phyloP scores from a whole-genome alignment of 805 yeast genomes.

The Metschnikowia sp. region DNA sequence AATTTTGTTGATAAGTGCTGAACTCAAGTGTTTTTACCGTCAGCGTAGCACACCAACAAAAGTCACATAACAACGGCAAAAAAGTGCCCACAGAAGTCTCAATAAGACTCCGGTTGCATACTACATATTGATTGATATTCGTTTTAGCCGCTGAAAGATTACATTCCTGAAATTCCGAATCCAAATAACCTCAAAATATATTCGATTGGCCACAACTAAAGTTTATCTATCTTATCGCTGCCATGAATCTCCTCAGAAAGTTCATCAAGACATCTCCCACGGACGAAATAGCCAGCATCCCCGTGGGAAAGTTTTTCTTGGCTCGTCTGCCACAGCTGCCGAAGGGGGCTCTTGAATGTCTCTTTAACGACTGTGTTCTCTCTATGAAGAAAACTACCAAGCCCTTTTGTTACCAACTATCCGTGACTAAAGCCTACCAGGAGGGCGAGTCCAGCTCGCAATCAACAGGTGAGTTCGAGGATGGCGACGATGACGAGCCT shows the following conservation, averaged over 20 bases:
- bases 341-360: slow-evolving; percentile 79
- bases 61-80: no score
- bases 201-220: no score
- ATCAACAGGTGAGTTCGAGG: slow-evolving; percentile 44
- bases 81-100: no score
- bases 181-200: no score
- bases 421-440: slow-evolving; percentile 62
- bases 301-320: slow-evolving; percentile 75
- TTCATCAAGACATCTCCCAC: slow-evolving; percentile 55
- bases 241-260: slow-evolving; percentile 73
- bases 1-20: no score
- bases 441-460: slow-evolving; percentile 63
- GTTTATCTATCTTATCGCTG: not conserved
- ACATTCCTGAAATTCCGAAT: no score
- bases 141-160: no score
- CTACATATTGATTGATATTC: no score
- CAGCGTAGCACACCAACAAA: no score
- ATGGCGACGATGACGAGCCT: slow-evolving; percentile 38
- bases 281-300: slow-evolving; percentile 63
- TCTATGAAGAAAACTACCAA: slow-evolving; percentile 65
- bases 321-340: slow-evolving; percentile 77
- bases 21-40: no score
- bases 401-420: slow-evolving; percentile 65
- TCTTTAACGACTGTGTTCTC: slow-evolving; percentile 77
- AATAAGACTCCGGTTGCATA: no score